Conservation (phyloP, 495 filamentous ascomycete genomes). For the Emericellopsis terricola region DNA sequence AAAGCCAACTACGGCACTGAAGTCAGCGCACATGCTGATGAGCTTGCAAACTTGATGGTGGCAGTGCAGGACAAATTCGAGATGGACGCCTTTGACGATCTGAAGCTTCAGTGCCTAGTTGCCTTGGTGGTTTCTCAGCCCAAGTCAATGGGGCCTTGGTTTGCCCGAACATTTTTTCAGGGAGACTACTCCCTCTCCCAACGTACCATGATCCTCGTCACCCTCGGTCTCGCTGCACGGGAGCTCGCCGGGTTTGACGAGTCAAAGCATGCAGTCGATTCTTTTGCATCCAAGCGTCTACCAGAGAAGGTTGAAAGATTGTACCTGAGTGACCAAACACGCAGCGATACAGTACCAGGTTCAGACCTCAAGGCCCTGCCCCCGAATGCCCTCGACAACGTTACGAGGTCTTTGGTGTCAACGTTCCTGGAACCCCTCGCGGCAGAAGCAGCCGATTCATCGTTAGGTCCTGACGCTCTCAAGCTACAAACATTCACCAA, state of each 20-base stretch:
- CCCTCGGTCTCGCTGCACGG: conserved; percentile 66
- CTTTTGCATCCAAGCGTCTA: conserved; percentile 59
- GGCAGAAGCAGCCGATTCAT: conserved; percentile 45
- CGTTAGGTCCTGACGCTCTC: conserved; percentile 62
- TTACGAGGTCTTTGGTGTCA: conserved; percentile 43
- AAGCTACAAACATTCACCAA: conserved; percentile 44
- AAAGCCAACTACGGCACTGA: conserved; percentile 82
- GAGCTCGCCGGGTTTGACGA: conserved; percentile 69
- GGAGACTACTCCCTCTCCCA: conserved; percentile 82
- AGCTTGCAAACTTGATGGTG: conserved; percentile 56
- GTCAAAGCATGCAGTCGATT: conserved; percentile 26
- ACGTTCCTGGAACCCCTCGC: conserved; percentile 67
- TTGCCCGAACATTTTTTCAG: conserved; percentile 70
- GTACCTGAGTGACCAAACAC: conserved; percentile 13
- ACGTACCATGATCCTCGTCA: conserved; percentile 60
- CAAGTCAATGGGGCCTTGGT: conserved; percentile 61
- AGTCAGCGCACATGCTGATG: conserved; percentile 64
- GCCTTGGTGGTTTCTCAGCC: conserved; percentile 65
- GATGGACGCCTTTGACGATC: conserved; percentile 54
- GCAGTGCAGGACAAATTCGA: conserved; percentile 70
- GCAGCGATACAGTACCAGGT: conserved; percentile 4
- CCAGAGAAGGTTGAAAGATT: conserved; percentile 37
- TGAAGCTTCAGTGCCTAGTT: conserved; percentile 69
- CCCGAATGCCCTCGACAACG: conserved; percentile 37
- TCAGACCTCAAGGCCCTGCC: conserved; percentile 29